Conservation (phyloP, 495 filamentous ascomycete genomes). For the Penicillium chermesinum region DNA sequence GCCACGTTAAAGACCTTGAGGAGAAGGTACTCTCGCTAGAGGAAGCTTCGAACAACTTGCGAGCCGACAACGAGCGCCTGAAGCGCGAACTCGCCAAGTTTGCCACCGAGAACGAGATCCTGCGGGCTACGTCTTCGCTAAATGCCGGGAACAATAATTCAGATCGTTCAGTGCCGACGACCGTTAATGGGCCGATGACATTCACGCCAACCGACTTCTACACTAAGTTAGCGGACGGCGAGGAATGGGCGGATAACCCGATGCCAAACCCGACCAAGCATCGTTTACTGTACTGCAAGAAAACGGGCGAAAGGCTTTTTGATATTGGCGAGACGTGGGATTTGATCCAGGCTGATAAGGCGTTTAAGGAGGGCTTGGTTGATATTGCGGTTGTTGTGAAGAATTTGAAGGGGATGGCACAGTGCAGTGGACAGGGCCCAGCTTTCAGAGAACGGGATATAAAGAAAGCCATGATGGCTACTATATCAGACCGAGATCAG, state of each 20-base stretch:
- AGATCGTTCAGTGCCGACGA: constrained; percentile 18
- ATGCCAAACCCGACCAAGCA: constrained; percentile 33
- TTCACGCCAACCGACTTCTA: constrained; percentile 70
- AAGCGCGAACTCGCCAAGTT: constrained; percentile 75
- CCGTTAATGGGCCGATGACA: constrained; percentile 60
- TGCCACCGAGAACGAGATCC: constrained; percentile 86
- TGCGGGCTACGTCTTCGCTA: constrained; percentile 64
- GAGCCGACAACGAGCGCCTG: constrained; percentile 76
- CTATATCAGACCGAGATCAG: constrained; percentile 69
- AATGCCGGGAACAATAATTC: constrained; percentile 19
- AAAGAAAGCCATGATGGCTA: constrained; percentile 68
- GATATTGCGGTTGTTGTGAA: constrained; percentile 78
- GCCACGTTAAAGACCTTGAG: constrained; percentile 88
- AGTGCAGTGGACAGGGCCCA: constrained; percentile 86
- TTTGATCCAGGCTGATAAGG: constrained; percentile 74
- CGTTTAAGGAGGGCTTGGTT: constrained; percentile 75
- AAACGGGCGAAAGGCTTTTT: constrained; percentile 69
- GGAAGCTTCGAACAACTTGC: constrained; percentile 46
- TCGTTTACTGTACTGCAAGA: constrained; percentile 58
- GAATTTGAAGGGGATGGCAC: constrained; percentile 65
- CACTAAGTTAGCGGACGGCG: constrained; percentile 8
- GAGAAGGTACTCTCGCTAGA: constrained; percentile 73
- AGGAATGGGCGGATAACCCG: constrained; percentile 15
- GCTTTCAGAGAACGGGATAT: constrained; percentile 80
- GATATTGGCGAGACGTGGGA: constrained; percentile 87